Percentiles rank a stretch among this genome's conserved stretches.
phyloP scores from a whole-genome alignment of 179 eudicot species.

The Beta corolliflora region DNA sequence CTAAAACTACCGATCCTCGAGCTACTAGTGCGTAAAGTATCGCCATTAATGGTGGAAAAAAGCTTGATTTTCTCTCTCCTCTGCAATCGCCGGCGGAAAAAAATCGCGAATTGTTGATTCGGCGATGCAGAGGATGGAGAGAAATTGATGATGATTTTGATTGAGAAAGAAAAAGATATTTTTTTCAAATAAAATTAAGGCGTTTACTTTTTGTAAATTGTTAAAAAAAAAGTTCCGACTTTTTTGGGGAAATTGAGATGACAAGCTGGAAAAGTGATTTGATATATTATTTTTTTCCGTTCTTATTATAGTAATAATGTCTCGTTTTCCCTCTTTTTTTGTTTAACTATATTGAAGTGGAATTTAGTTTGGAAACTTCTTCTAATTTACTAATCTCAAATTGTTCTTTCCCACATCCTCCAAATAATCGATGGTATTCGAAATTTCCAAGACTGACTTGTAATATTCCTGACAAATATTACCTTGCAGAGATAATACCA shows the following conservation, averaged over 20 bases:
- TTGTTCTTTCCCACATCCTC: no score
- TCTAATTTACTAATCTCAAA: no score
- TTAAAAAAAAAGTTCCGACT: background rate
- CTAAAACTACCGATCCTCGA: conserved; percentile 68
- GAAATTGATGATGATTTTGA: background rate
- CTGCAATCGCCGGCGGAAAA: conserved; percentile 5
- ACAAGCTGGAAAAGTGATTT: background rate
- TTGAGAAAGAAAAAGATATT: background rate
- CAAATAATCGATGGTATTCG: no score
- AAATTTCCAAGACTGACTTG: no score
- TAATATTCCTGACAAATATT: no score
- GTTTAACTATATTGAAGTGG: no score
- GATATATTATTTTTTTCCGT: no score
- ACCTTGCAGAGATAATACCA: no score
- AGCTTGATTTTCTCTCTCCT: background rate
- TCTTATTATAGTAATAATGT: no score
- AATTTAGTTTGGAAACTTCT: no score
- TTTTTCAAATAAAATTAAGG: background rate
- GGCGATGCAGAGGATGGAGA: conserved; percentile 8
- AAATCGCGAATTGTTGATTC: background rate
- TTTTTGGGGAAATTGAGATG: conserved; percentile 4
- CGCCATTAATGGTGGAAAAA: conserved; percentile 45
- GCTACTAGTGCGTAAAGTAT: conserved; percentile 73
- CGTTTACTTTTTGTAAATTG: background rate
- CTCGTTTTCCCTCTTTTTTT: no score